Evolutionary conservation across 345 rosid genomes (phyloP), one percentile per base, ranked within the genome.

Genomic region (Sisymbrium irio): DNA sequence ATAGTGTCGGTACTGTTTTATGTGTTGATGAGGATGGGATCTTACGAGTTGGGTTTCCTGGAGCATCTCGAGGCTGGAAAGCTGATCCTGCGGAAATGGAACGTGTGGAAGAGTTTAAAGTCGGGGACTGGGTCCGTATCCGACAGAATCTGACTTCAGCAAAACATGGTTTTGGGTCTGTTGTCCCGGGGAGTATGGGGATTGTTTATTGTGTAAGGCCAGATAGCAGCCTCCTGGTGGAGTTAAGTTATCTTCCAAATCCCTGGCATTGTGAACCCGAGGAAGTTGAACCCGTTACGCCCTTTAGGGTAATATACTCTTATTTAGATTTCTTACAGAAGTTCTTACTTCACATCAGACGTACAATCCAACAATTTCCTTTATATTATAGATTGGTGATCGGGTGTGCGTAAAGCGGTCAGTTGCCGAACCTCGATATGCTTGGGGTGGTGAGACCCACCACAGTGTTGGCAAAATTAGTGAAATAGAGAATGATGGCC

Each of bases 31-130:
- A 95, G 67, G 99, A 95, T 81, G 99, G 99, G n/a, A 90, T 95
- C 77, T 76, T 95, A 76, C 93, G 99, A 57, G 96, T 95, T 82
- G 99, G 99, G 62, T 95, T 92, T 85, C 97, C 93, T 61, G 99
- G 99, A 84, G 99, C 99, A 76, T 95, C 99, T 67, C 82, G 97
- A 73, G 99, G 99, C 71, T 95, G 99, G 99, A 92, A 95, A 84
- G 99, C 98, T 76, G 99, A 95, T 81, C 99, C 99, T 74, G 94
- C 97, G 2, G 99, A 95, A 80, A 90, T 95, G 97, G 97, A 95
- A 79, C 88, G 99, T 60, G 97, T 95, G 79, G 99, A 95, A 83
- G 99, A 95, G 74, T 95, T 92, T 83, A 95, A 92, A 84, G 97
- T 95, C 54, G 99, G 97, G 72, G 97, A 95, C 72, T 95, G 99